A percentile compares a stretch with the other conserved stretches of the same genome.
Evolutionary conservation across 75 land plant species (phyloP).

Genomic region (Sequoia sempervirens): DNA sequence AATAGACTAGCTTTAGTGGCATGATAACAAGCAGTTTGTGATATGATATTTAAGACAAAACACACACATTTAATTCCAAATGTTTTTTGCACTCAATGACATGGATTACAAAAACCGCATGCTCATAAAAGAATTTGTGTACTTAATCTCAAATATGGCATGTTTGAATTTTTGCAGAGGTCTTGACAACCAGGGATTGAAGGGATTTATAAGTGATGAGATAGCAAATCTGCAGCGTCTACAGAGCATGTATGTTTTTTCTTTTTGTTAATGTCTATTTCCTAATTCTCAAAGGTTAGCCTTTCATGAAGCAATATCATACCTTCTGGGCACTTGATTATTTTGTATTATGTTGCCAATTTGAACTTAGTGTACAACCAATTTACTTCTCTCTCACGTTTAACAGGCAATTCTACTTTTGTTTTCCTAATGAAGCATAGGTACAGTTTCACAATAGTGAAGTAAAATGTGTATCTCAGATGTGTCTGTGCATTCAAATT

Average conservation of each 20-base stretch:
- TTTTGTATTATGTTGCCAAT: background rate
- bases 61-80: no score
- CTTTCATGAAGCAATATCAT: slow-evolving; percentile 2
- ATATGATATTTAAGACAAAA: background rate
- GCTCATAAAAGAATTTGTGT: background rate
- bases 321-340: background rate
- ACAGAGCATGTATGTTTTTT: slow-evolving; percentile 62
- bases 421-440: background rate
- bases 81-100: background rate
- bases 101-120: background rate
- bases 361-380: background rate
- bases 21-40: background rate
- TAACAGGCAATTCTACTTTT: background rate
- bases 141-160: background rate
- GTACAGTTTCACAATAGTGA: background rate
- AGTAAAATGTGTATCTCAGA: background rate
- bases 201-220: slow-evolving; percentile 62
- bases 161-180: slow-evolving; percentile 43
- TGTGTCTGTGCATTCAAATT: background rate
- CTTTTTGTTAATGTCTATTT: slow-evolving; percentile 1
- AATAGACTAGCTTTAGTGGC: background rate
- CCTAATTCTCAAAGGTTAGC: background rate
- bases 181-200: slow-evolving; percentile 88
- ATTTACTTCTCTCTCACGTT: background rate
- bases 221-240: slow-evolving; percentile 58